phyloP scores from a whole-genome alignment of 2,329 filamentous ascomycete genomes.

The Trichoderma breve region DNA sequence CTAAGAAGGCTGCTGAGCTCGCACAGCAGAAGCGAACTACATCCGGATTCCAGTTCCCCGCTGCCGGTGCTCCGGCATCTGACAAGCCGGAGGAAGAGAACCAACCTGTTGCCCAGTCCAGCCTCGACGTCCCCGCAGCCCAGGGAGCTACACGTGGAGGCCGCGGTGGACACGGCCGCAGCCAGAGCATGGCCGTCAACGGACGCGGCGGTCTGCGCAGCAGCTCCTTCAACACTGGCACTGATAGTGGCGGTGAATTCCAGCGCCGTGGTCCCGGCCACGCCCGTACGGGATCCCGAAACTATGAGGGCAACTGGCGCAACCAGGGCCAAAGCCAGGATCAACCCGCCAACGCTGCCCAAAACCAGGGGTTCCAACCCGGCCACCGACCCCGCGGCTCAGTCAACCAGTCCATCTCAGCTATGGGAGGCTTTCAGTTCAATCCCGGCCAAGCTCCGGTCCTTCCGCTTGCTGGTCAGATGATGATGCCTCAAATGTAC shows the following conservation, averaged over 20 bases:
- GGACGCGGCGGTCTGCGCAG: slow-evolving; percentile 71
- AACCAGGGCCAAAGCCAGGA: slow-evolving; percentile 70
- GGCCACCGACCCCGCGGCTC: slow-evolving; percentile 85
- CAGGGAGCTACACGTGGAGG: slow-evolving; percentile 51
- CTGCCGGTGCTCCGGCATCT: slow-evolving; percentile 64
- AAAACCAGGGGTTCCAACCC: slow-evolving; percentile 78
- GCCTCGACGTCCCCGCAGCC: slow-evolving; percentile 36
- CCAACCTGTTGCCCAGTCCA: slow-evolving; percentile 33
- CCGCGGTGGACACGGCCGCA: slow-evolving; percentile 65
- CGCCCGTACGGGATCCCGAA: slow-evolving; percentile 78
- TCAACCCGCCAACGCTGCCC: slow-evolving; percentile 45
- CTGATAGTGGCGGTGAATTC: slow-evolving; percentile 55
- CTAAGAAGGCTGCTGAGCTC: slow-evolving; percentile 94
- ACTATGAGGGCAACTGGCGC: slow-evolving; percentile 98
- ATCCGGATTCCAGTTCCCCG: slow-evolving; percentile 91
- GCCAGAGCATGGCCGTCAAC: slow-evolving; percentile 87
- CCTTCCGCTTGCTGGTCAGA: slow-evolving; percentile 80
- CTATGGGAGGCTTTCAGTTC: slow-evolving; percentile 86
- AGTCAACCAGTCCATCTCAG: slow-evolving; percentile 80
- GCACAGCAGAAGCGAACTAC: slow-evolving; percentile 96
- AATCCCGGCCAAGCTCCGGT: slow-evolving; percentile 76
- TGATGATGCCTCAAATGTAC: slow-evolving; percentile 84
- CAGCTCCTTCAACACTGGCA: slow-evolving; percentile 52
- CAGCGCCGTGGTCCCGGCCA: slow-evolving; percentile 76
- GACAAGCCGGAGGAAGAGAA: slow-evolving; percentile 57